Base-by-base conservation (phyloP, 805 yeast genomes). In the Pichia cabralensis region DNA sequence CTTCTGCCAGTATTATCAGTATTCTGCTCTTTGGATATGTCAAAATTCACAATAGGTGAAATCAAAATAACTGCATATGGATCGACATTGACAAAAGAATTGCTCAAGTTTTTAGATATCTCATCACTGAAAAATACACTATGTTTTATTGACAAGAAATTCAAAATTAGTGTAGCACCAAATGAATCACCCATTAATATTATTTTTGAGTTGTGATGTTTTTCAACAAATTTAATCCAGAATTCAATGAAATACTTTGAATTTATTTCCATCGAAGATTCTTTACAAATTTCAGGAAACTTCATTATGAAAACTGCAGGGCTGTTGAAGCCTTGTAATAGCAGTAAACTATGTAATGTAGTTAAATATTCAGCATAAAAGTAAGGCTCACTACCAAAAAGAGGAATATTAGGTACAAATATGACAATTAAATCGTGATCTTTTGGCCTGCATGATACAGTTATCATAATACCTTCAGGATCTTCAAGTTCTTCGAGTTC, bases 261-360 rank as follows among this genome's bases (percentile, higher is more conserved):
- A 18, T 24, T 31, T 15, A 26, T 22, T 22, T 35, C 36, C 33
- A 38, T 36, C 19, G 40, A n/a, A 22, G 41, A 24, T 12, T 17
- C 27, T 33, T 42, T 39, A 4, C 37, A 28, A 19, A 23, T 24
- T 17, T 38, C 38, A 9, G 53, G 48, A 26, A 56, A 30, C 18
- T 65, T 59, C 15, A 62, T 50, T 7, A 67, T 54, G 26, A 64
- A 64, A 4, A 65, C 52, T 4, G 59, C 63, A 1, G 78, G 77
- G 41, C 64, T 67, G 17, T 48, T 38, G 42, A 71, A 71, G 1
- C 77, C 77, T 42, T 67, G 71, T 33, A 63, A 52, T 19, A 62
- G 55, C 22, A 72, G 52, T 14, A 64, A 50, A 2, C 62, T 58
- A 18, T 64, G 56, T 29, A 68, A 42, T 4, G 66, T 52, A 28